phyloP scores from a whole-genome alignment of 805 yeast genomes.

The Wickerhamomyces queroliae region DNA sequence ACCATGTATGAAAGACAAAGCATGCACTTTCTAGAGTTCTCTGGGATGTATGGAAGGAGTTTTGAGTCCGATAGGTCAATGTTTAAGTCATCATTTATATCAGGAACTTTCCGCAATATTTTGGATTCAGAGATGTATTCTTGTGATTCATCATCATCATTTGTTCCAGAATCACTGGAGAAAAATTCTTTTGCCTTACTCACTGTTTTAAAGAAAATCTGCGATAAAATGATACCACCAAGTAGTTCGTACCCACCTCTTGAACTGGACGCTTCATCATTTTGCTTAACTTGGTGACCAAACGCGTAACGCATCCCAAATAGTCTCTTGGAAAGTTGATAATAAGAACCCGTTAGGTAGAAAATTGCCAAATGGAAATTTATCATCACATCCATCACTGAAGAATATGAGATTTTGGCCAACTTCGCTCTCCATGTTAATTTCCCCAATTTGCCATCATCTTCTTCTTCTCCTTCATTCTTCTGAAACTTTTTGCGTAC shows the following conservation, averaged over 20 bases:
- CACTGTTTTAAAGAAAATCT: slow-evolving; percentile 37
- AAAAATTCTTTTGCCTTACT: slow-evolving; percentile 6
- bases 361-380: slow-evolving; percentile 77
- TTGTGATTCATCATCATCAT: slow-evolving; percentile 5
- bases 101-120: slow-evolving; percentile 6
- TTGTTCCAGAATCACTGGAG: slow-evolving; percentile 4
- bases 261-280: slow-evolving; percentile 29
- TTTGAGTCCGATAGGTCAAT: slow-evolving; percentile 53
- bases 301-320: slow-evolving; percentile 77
- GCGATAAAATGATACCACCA: slow-evolving; percentile 56
- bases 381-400: slow-evolving; percentile 44
- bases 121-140: slow-evolving; percentile 10
- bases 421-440: slow-evolving; percentile 11
- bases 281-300: slow-evolving; percentile 52
- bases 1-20: slow-evolving; percentile 76
- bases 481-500: slow-evolving; percentile 10
- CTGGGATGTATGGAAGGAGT: slow-evolving; percentile 63
- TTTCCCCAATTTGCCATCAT: slow-evolving; percentile 7
- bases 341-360: slow-evolving; percentile 78
- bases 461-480: slow-evolving; percentile 12
- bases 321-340: slow-evolving; percentile 68
- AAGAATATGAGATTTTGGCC: slow-evolving; percentile 33
- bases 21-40: slow-evolving; percentile 69
- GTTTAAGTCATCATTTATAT: slow-evolving; percentile 9
- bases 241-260: slow-evolving; percentile 75